Evolutionary conservation across 2,329 filamentous ascomycete species (phyloP), one percentile per base, ranked within the genome.

Genomic region (Aspergillaceae sp.): DNA sequence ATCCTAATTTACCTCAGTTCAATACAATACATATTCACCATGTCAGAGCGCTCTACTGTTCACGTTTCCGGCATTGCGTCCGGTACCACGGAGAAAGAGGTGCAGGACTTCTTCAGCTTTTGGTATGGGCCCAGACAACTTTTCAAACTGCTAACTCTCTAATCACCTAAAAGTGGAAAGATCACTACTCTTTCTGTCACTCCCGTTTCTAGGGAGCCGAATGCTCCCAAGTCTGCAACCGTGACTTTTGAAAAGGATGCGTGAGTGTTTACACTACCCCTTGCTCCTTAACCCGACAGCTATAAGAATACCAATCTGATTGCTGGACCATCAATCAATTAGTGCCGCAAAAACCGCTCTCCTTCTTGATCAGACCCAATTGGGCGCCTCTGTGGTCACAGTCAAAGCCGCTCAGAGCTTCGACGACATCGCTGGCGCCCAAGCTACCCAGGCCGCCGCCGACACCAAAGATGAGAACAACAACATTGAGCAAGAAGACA

Each of bases 51-150:
- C 59, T 78, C 73, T 59, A 91, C 86, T 43, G 87, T 96, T 54
- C 74, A 90, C 73, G 90, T 97, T 61, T 86, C 86, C 73, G 90
- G 92, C 74, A 95, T 98, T 72, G 82, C 86, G 57, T 66, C 75
- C 52, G 72, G 83, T 66, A 96, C 91, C 47, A 82, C 79, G 56
- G 89, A 98, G 71, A 84, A 90, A 72, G 89, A 97, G 71, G 83
- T 98, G 60, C 82, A 82, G 63, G 90, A 95, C 65, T 98, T 98
- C 78, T 98, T 98, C 77, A 92, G 86, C 75, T 97, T 97, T 70
- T 83, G 80, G 87, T 91, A 77, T 66, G 80, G 61, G 40, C 40
- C n/a, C 26, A n/a, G 7, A 8, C 26, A 42, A 19, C 27, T 10
- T 19, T 8, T 5, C 40, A 42, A 30, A 43, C 7, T 29, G 35